A percentile compares a stretch with the other conserved stretches of the same genome.
These are phyloP conservation scores for Viola odorata DNA, from an alignment of 345 rosid genomes.

Conservation along the genomic window DNA sequence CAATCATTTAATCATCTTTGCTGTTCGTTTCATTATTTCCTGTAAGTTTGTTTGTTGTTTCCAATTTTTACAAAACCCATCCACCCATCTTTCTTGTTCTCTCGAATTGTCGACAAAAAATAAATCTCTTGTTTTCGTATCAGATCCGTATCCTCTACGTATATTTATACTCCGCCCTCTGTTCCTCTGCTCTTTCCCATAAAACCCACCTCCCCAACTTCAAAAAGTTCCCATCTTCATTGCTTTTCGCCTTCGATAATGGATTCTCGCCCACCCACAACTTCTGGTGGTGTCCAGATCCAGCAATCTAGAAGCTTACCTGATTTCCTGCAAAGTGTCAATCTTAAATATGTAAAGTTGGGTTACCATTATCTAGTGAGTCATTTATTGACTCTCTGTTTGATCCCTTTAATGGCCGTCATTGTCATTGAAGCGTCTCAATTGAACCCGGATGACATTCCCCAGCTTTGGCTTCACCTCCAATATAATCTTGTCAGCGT, in stretches of 20 bases:
- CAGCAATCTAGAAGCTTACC: slow-evolving; percentile 55
- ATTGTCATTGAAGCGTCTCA: slow-evolving; percentile 49
- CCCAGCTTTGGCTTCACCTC: slow-evolving; percentile 77
- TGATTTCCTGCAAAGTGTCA: slow-evolving; percentile 82
- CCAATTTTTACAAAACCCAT: slow-evolving; percentile 7
- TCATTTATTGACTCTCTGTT: slow-evolving; percentile 61
- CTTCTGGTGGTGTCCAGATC: slow-evolving; percentile 50
- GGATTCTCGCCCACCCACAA: background rate
- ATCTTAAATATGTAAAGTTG: slow-evolving; percentile 75
- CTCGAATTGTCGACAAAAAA: too few species aligned
- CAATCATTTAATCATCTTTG: background rate
- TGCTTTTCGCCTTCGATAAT: too few species aligned
- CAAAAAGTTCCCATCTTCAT: background rate
- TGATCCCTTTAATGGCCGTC: slow-evolving; percentile 65
- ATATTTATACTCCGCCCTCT: background rate
- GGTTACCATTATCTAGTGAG: slow-evolving; percentile 80
- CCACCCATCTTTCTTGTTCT: background rate
- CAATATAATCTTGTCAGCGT: slow-evolving; percentile 71
- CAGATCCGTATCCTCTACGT: background rate
- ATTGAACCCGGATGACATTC: slow-evolving; percentile 52
- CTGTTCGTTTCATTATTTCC: too few species aligned
- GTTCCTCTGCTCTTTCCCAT: background rate
- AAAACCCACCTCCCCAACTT: background rate
- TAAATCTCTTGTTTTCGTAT: too few species aligned
- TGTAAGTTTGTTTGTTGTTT: slow-evolving; percentile 4